phyloP scores from a whole-genome alignment of 2,329 filamentous ascomycete species.

The Claviceps paspali region DNA sequence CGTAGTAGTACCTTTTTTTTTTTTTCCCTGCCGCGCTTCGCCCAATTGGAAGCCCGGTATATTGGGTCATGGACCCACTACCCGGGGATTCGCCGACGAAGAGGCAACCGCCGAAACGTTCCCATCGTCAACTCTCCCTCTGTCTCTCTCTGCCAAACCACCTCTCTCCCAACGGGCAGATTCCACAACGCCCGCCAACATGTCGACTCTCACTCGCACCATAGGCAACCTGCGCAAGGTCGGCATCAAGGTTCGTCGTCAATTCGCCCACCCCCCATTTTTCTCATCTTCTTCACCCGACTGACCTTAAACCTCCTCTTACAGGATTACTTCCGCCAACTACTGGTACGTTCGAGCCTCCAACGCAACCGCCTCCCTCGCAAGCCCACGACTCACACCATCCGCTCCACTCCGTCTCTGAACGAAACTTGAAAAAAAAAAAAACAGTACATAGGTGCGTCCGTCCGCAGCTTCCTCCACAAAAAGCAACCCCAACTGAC shows the following conservation, averaged over 20 bases:
- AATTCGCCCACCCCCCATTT: background rate
- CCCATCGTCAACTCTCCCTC: too few species aligned
- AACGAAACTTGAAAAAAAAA: too few species aligned
- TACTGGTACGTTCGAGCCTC: constrained; percentile 58
- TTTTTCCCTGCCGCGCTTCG: background rate
- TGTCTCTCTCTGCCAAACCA: too few species aligned
- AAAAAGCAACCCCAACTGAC: background rate
- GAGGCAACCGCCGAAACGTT: too few species aligned
- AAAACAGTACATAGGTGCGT: constrained; percentile 39
- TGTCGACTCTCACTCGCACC: constrained; percentile 86
- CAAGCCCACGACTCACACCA: background rate
- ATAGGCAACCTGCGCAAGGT: constrained; percentile 75
- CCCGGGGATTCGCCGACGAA: constrained; percentile 18
- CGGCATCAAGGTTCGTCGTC: constrained; percentile 59
- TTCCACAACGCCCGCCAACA: too few species aligned
- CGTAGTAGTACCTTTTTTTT: background rate
- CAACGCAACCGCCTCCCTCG: constrained; percentile 2
- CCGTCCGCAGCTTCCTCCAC: background rate
- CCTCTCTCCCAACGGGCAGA: too few species aligned
- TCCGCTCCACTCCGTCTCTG: too few species aligned
- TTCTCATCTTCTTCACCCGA: too few species aligned
- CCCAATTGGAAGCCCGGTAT: background rate
- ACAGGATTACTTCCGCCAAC: constrained; percentile 81
- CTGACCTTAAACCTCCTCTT: constrained; percentile 2
- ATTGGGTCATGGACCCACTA: constrained; percentile 4